Base-by-base conservation (phyloP, 352 stramenopile species). In the Globisporangium cylindrosporum region DNA sequence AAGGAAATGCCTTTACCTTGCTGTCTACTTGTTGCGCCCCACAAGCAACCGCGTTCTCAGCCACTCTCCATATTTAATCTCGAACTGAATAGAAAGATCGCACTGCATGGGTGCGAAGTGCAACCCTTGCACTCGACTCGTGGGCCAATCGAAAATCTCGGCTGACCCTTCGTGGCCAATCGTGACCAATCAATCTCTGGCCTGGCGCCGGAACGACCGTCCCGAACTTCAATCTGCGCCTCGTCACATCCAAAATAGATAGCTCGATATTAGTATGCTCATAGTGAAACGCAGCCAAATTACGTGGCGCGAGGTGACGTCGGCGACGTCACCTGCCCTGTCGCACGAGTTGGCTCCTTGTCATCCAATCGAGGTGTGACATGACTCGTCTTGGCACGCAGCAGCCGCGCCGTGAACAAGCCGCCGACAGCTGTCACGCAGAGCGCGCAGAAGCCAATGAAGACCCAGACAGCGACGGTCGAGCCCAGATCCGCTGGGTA, bases 401-500 rank as follows among this genome's bases (percentile, higher is more conserved):
- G 46, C 4, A 72, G 73, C 54, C 81, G 73, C n/a, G 73, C 60
- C 4, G 63, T 27, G 59, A 90, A 82, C 29, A 90, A 63, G 29
- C 24, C 38, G 1, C 43, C 73, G 24, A 73, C 71, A 24, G 67
- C 70, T 10, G 53, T 69, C 15, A 85, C 51, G 27, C 77, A 78
- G n/a, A 69, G 68, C 1, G 57, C 67, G 34, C 82, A 89, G 62
- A 90, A 81, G 22, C 76, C 74, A 7, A 92, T 71, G 56, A 89
- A 92, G 34, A 86, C 64, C 79, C 82, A 92, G 56, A 92, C 74
- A 6, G 73, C 76, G n/a, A 90, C 55, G 34, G 71, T 86, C 51
- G 80, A 68, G 20, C 72, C 76, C 20, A 83, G 59, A 64, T 65
- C 81, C 27, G 71, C 41, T 1, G 75, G 71, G 64, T 84, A 84